These are phyloP conservation scores for Colletotrichum endophyticum DNA, from an alignment of 2,329 filamentous ascomycete genomes.

Conservation along the genomic window DNA sequence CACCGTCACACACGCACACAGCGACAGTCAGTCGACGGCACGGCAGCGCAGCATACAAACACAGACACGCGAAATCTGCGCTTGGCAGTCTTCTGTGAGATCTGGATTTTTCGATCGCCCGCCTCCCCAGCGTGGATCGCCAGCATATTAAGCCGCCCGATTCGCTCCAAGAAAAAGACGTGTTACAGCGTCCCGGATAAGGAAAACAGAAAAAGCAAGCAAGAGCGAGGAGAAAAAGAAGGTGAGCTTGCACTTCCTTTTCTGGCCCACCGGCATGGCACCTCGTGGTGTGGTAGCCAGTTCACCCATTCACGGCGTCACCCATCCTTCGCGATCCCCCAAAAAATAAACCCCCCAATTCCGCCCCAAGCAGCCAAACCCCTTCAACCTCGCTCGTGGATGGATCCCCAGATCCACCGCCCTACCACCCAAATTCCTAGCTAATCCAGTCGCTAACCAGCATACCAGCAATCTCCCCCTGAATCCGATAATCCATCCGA, in stretches of 20 bases:
- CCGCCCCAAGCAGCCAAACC: conserved; percentile 14
- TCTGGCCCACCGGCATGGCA: conserved; percentile 6
- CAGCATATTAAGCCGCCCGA: not conserved
- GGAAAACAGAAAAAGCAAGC: not conserved
- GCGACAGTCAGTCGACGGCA: not conserved
- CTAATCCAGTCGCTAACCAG: conserved; percentile 9
- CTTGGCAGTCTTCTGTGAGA: not conserved
- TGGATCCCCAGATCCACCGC: conserved; percentile 19
- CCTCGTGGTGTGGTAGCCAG: not conserved
- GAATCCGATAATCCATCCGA: conserved; percentile 17
- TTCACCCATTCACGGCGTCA: conserved; percentile 8
- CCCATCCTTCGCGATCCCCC: not conserved
- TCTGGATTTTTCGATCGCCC: not conserved
- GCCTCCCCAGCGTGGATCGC: not conserved
- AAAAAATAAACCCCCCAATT: not conserved
- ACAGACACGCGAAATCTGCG: not conserved
- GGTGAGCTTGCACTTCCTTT: conserved; percentile 11
- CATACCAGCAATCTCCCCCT: conserved; percentile 21
- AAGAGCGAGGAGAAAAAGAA: not conserved
- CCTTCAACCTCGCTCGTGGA: conserved; percentile 14
- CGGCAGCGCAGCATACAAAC: not conserved
- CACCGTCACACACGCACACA: not conserved
- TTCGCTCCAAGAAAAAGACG: not conserved
- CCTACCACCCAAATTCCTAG: conserved; percentile 15
- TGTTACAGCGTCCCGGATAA: not conserved